Conservation (phyloP, 1,284 basidiomycete species). For the Schizophyllum commune region DNA sequence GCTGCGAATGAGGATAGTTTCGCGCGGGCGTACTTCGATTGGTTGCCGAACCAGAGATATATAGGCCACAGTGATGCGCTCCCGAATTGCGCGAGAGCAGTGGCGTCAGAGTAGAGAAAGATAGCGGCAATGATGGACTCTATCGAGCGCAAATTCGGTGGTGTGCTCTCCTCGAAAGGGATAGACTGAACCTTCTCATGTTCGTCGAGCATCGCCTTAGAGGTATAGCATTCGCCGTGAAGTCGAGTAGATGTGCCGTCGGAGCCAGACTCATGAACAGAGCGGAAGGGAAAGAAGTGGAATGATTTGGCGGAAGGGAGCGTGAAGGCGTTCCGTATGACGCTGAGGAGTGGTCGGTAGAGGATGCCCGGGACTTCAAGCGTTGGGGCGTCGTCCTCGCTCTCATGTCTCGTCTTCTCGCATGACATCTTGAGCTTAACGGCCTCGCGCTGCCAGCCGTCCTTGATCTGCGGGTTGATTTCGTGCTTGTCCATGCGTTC, state of each 20-base stretch:
- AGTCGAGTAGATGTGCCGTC: slow-evolving; percentile 15
- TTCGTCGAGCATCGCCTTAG: slow-evolving; percentile 21
- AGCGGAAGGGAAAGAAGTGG: slow-evolving; percentile 24
- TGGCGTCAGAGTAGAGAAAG: slow-evolving; percentile 27
- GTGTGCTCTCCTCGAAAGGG: slow-evolving; percentile 7
- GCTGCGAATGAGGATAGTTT: slow-evolving; percentile 16
- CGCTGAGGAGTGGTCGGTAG: slow-evolving; percentile 18
- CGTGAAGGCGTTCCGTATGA: slow-evolving; percentile 20
- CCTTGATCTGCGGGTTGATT: slow-evolving; percentile 1
- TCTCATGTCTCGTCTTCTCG: slow-evolving; percentile 11
- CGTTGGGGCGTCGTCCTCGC: slow-evolving; percentile 19
- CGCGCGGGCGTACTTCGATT: slow-evolving; percentile 21
- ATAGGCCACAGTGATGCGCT: slow-evolving; percentile 25
- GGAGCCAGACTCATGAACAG: slow-evolving; percentile 15
- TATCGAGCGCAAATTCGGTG: slow-evolving; percentile 1
- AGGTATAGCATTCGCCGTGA: slow-evolving; percentile 22
- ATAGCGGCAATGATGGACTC: slow-evolving; percentile 17
- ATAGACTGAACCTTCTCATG: slow-evolving; percentile 16
- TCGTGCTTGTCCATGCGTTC: slow-evolving; percentile 8
- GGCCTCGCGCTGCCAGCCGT: background rate
- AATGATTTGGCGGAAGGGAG: slow-evolving; percentile 17
- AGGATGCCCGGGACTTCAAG: slow-evolving; percentile 21
- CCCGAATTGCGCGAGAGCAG: slow-evolving; percentile 24
- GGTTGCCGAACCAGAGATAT: slow-evolving; percentile 25
- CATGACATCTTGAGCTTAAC: background rate